Evolutionary conservation across 2,329 filamentous ascomycete species (phyloP).

Genomic region (Lojkania enalia): DNA sequence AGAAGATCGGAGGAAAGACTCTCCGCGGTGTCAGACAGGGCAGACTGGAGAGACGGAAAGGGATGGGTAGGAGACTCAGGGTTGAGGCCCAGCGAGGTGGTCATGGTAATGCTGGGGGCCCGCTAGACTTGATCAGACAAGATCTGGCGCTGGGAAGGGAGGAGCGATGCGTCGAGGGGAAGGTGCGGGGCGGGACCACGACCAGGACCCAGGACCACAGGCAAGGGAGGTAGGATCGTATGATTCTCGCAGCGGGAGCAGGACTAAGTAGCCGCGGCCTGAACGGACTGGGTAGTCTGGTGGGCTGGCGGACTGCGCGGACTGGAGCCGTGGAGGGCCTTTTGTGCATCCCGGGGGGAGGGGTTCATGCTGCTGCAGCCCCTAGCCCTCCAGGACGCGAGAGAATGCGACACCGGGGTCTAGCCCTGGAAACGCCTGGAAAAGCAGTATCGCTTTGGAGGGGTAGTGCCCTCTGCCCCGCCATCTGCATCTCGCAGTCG

Average conservation of each 20-base stretch:
- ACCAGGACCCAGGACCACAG: background rate
- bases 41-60: background rate
- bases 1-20: conserved; percentile 26
- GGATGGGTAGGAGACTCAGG: background rate
- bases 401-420: too few relatives aligned
- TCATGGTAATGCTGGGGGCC: background rate
- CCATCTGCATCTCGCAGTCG: too few relatives aligned
- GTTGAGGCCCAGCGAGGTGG: background rate
- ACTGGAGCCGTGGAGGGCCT: too few relatives aligned
- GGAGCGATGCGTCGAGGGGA: background rate
- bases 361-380: too few relatives aligned
- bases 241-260: conserved; percentile 4
- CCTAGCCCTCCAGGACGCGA: too few relatives aligned
- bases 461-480: too few relatives aligned
- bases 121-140: background rate
- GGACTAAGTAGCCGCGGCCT: background rate
- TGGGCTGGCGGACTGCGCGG: too few relatives aligned
- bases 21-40: conserved; percentile 12
- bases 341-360: too few relatives aligned
- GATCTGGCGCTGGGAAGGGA: background rate
- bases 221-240: conserved; percentile 1
- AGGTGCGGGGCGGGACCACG: background rate
- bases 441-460: too few relatives aligned
- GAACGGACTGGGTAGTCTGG: background rate
- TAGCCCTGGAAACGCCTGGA: too few relatives aligned